Evolutionary conservation across 2,329 filamentous ascomycete genomes (phyloP), one percentile per base, ranked within the genome.

Genomic region (Alternaria arborescens): DNA sequence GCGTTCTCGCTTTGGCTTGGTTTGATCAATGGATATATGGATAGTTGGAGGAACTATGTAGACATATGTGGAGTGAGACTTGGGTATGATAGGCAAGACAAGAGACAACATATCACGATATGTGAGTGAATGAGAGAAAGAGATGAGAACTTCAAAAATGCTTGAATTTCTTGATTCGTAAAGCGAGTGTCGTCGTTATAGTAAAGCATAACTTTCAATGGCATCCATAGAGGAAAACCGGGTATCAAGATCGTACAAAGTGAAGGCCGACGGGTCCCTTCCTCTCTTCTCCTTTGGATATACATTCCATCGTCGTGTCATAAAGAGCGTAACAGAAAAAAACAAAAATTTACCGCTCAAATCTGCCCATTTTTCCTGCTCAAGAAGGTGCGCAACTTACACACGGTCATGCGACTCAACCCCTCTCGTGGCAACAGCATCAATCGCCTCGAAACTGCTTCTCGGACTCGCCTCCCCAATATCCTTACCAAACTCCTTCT

Each of bases 401-500:
- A 87, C 80, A 63, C 79, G 79, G 70, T 87, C 83, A 47, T 79
- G 69, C 48, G 81, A 76, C 72, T 79, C 77, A 41, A 84, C 83
- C 54, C 65, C 80, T 64, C 52, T 74, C 60, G 71, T 76, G 73
- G 71, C 77, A 73, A 68, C 78, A 20, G 77, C 77, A 58, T 82
- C 79, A 44, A 82, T 80, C 8, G 79, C 79, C 55, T 84, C 82
- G 60, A 83, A 81, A 63, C 82, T 83, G 52, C 76, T 78, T 66
- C 64, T 63, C 57, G 69, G 54, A 65, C 70, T 77, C 67, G 59
- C 67, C 24, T 66, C 71, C 4, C 62, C 69, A 18, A 61, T 26
- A 41, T 71, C 65, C 34, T 62, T 71, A 22, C 71, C 72, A 56
- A 70, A 67, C 64, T 76, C 71, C 57, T 77, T 77, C 54, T 80